A percentile compares a stretch with the other conserved stretches of the same genome.
phyloP scores from a whole-genome alignment of 2,329 filamentous ascomycete genomes.

The Sordariomycetes sp. region DNA sequence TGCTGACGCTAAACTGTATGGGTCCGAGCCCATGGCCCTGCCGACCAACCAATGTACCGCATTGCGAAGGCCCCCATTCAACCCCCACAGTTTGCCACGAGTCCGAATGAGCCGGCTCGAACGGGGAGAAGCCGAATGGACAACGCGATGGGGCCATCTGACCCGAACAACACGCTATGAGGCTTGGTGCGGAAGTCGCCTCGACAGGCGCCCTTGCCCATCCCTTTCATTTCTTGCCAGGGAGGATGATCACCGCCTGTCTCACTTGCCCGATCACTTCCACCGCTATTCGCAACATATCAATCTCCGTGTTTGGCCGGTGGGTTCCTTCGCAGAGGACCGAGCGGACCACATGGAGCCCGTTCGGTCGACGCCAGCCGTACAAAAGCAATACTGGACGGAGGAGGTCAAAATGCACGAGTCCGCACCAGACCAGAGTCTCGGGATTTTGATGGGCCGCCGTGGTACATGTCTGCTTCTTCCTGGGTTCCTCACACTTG shows the following conservation, averaged over 20 bases:
- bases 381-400: background rate
- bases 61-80: background rate
- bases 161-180: background rate
- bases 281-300: background rate
- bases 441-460: background rate
- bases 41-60: background rate
- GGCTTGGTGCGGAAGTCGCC: background rate
- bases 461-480: background rate
- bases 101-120: background rate
- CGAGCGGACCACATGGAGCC: background rate
- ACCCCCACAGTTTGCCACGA: slow-evolving; percentile 2
- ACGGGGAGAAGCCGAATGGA: slow-evolving; percentile 4
- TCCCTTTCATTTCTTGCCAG: background rate
- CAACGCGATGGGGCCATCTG: background rate
- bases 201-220: background rate
- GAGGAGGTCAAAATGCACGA: background rate
- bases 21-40: background rate
- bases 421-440: background rate
- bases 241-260: background rate
- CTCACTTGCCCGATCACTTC: background rate
- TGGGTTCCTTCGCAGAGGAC: background rate
- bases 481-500: slow-evolving; percentile 1
- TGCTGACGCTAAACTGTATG: background rate
- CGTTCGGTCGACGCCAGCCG: background rate
- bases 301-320: background rate